These are phyloP conservation scores for Rutstroemia sp. DNA, from an alignment of 2,329 filamentous ascomycete species.

Conservation along the genomic window DNA sequence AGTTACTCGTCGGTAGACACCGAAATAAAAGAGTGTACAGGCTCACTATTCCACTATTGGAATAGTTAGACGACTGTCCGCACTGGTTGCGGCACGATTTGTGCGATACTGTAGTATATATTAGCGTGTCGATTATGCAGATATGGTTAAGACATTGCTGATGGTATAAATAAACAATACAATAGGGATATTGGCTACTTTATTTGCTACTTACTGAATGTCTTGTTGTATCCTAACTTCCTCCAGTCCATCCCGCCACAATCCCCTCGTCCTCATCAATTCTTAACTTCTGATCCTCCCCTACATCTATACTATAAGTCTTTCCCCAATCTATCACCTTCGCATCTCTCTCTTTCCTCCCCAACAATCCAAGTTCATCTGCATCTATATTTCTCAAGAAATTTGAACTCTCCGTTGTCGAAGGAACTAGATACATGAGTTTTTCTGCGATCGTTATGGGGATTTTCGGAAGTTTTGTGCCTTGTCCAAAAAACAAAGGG, in stretches of 20 bases:
- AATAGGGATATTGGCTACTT: too few relatives aligned
- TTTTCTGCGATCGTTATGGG: background rate
- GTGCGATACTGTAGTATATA: too few relatives aligned
- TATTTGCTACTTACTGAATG: too few relatives aligned
- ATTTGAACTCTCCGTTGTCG: conserved; percentile 22
- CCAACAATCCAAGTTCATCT: conserved; percentile 29
- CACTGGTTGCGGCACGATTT: too few relatives aligned
- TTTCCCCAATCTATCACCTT: conserved; percentile 25
- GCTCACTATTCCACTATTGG: too few relatives aligned
- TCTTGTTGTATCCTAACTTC: too few relatives aligned
- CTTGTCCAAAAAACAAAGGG: background rate
- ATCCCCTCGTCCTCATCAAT: conserved; percentile 20
- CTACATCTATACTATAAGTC: conserved; percentile 29
- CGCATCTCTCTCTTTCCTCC: conserved; percentile 27
- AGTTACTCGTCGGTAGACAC: too few relatives aligned
- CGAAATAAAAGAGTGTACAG: too few relatives aligned
- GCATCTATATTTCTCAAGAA: conserved; percentile 33
- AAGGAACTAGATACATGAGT: background rate
- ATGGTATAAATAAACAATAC: too few relatives aligned
- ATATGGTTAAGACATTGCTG: too few relatives aligned
- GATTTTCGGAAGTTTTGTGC: background rate
- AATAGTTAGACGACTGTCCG: too few relatives aligned
- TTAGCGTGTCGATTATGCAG: too few relatives aligned
- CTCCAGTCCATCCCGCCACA: background rate
- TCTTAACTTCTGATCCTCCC: conserved; percentile 25